phyloP scores from a whole-genome alignment of 768 basidiomycete genomes.

The Naganishia vaughanmartiniae region DNA sequence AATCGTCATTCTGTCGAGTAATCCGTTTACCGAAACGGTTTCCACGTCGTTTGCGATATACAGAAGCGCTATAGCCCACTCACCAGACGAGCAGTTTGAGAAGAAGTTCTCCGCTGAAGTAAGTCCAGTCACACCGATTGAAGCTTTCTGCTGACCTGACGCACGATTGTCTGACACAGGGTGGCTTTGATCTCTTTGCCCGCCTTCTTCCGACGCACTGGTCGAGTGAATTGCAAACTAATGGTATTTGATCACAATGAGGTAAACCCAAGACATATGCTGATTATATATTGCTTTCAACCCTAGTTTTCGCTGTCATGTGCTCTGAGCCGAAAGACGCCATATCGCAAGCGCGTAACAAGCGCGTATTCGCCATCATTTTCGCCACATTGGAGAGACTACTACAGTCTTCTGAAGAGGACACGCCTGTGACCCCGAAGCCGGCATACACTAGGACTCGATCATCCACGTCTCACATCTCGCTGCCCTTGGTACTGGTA shows the following conservation, averaged over 20 bases:
- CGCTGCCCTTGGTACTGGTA: not conserved
- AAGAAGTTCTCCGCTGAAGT: conserved; percentile 7
- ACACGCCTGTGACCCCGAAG: not conserved
- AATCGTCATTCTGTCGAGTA: conserved; percentile 73
- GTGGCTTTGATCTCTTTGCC: conserved; percentile 8
- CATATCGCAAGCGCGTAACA: not conserved
- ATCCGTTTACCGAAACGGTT: conserved; percentile 53
- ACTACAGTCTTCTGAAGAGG: conserved; percentile 8
- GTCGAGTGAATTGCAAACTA: not conserved
- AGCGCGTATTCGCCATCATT: conserved; percentile 2
- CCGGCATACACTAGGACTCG: not conserved
- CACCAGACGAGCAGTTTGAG: conserved; percentile 1
- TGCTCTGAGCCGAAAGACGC: not conserved
- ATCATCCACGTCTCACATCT: conserved; percentile 3
- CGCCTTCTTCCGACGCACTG: conserved; percentile 5
- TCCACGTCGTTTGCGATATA: not conserved
- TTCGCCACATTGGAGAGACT: not conserved
- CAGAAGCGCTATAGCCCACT: not conserved
- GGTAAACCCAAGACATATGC: not conserved
- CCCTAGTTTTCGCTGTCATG: not conserved
- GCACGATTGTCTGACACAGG: not conserved
- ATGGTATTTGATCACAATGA: not conserved
- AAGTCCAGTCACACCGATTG: not conserved
- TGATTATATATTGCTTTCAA: not conserved
- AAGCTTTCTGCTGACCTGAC: not conserved